Conservation (phyloP, 306 rosid species). For the Quercus variabilis region DNA sequence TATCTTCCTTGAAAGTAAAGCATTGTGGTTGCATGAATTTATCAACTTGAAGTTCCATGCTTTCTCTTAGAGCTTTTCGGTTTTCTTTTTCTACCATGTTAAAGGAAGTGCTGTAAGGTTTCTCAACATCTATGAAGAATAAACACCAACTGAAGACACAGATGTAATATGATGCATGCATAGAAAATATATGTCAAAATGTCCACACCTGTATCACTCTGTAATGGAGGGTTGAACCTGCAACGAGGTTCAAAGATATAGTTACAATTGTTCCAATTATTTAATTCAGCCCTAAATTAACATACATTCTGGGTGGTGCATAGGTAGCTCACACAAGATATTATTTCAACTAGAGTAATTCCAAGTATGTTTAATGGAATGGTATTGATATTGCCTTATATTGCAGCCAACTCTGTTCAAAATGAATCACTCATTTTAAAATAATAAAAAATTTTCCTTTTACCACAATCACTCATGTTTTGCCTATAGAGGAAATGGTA, state of each 20-base stretch:
- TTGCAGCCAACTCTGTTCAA: too few relatives aligned
- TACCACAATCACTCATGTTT: too few relatives aligned
- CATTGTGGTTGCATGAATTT: background rate
- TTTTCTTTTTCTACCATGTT: too few relatives aligned
- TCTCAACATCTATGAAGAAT: too few relatives aligned
- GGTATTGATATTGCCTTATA: background rate
- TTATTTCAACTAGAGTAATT: background rate
- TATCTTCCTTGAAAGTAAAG: background rate
- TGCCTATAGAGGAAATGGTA: too few relatives aligned
- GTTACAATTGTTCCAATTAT: background rate
- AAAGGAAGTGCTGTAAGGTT: too few relatives aligned
- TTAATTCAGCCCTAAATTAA: background rate
- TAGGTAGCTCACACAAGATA: background rate
- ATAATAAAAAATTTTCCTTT: too few relatives aligned
- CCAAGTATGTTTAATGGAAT: background rate
- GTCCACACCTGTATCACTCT: background rate
- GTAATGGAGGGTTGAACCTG: background rate
- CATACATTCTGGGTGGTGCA: background rate
- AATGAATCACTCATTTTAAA: too few relatives aligned
- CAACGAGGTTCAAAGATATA: background rate
- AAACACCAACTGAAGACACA: too few relatives aligned
- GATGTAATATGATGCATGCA: too few relatives aligned
- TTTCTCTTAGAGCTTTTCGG: too few relatives aligned
- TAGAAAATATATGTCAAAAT: too few relatives aligned
- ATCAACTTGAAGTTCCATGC: background rate